Evolutionary conservation across 1,284 basidiomycete species (phyloP).

Genomic region (Cryptococcus hybrid): DNA sequence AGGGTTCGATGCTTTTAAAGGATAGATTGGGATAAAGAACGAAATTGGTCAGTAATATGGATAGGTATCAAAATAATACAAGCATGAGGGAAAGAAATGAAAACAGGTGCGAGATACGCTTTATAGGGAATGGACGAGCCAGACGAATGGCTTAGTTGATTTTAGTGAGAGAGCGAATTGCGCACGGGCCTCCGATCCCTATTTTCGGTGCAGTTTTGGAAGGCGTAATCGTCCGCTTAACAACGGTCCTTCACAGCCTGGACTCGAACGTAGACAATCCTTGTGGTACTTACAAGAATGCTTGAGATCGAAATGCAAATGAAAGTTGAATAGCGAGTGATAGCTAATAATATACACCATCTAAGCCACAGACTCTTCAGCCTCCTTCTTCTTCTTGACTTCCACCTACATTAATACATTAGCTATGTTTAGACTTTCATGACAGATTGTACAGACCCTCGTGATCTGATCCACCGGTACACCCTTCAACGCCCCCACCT

Average conservation of each 20-base stretch:
- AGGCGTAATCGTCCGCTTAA: background rate
- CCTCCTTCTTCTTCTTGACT: conserved; percentile 49
- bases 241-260: no score
- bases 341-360: background rate
- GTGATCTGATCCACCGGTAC: conserved; percentile 49
- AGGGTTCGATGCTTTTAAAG: background rate
- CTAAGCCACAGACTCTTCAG: conserved; percentile 19
- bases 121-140: no score
- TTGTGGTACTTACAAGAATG: background rate
- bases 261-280: no score
- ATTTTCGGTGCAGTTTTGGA: background rate
- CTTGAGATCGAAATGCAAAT: background rate
- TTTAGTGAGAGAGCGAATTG: background rate
- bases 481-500: conserved; percentile 51
- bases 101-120: background rate
- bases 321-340: background rate
- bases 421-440: background rate
- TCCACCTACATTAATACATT: conserved; percentile 22
- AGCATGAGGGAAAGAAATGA: background rate
- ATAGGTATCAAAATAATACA: background rate
- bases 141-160: no score
- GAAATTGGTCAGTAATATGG: background rate
- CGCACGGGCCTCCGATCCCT: background rate
- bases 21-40: background rate
- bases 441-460: conserved; percentile 29